Evolutionary conservation across 176 grass and related monocot species (phyloP), one percentile per base, ranked within the genome.

Genomic region (Triticum monococcum): DNA sequence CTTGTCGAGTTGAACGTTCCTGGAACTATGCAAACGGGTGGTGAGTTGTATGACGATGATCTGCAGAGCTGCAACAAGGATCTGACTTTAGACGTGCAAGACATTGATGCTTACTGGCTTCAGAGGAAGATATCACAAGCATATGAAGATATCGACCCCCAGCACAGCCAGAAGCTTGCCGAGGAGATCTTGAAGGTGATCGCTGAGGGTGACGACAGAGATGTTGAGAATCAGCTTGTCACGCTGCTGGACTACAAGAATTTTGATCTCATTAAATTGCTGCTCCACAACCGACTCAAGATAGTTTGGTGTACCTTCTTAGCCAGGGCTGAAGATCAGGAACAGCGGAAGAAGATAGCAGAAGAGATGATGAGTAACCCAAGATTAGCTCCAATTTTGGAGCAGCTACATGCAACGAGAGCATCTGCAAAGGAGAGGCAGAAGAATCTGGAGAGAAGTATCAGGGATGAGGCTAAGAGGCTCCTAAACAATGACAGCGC

Each of bases 81-180:
- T 11, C 64, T 91, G 71, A 85, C 78, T 0, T 83, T 99, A 78
- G 91, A 99, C 85, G 97, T 96, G 45, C 94, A 99, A 79, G 97
- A 94, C 78, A 96, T 99, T 31, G 97, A 99, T 88, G 94, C 97
- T 33, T 94, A 96, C 90, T 99, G 97, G 97, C 89, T 99, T 50
- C 93, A 98, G 72, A 91, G 97, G 82, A 98, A 96, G 82, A 91
- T 98, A 83, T 94, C 97, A 23, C 82, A 96, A 60, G 93, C 94
- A 22, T 94, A 96, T 7, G 77, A 87, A 35, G 77, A 96, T 25
- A 96, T 91, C 63, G 93, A 96, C 81, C 88, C 94, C 2, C 90
- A 94, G 79, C 87, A 91, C 36, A 99, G 89, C 79, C 97, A 96
- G 82, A 93, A 86, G 63, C 90, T 96, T 64, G 90, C 94, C 0